Evolutionary conservation across 805 yeast species (phyloP).

Genomic region (Nakazawaea populi): DNA sequence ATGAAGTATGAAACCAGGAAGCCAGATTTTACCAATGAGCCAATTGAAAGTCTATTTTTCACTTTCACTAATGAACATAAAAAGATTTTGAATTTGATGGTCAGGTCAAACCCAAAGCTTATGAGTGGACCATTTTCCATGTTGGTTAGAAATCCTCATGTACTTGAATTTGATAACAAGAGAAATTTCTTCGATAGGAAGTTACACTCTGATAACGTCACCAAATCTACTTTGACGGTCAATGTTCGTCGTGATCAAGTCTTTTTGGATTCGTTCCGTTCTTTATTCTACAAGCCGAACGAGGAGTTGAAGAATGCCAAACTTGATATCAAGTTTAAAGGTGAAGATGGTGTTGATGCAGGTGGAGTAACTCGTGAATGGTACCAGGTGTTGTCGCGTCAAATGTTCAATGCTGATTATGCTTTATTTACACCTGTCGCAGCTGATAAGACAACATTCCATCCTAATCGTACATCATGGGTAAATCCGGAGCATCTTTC

Average conservation of each 20-base stretch:
- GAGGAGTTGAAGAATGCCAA: constrained; percentile 69
- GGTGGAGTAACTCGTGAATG: constrained; percentile 98
- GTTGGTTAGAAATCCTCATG: constrained; percentile 81
- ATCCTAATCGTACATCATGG: constrained; percentile 89
- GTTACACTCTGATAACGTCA: constrained; percentile 45
- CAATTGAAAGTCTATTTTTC: constrained; percentile 73
- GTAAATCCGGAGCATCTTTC: constrained; percentile 91
- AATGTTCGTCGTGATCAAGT: constrained; percentile 84
- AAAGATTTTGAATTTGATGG: constrained; percentile 85
- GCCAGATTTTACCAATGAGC: constrained; percentile 65
- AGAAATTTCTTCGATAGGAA: constrained; percentile 76
- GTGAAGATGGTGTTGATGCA: constrained; percentile 96
- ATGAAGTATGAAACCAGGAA: constrained; percentile 57
- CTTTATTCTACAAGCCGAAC: constrained; percentile 70
- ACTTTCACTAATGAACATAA: constrained; percentile 86
- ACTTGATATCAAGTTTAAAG: constrained; percentile 77
- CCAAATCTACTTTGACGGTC: constrained; percentile 47
- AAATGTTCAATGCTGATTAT: constrained; percentile 94
- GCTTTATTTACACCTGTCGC: constrained; percentile 90
- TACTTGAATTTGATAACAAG: constrained; percentile 92
- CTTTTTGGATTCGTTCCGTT: constrained; percentile 82
- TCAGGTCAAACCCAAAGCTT: constrained; percentile 80
- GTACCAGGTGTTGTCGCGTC: constrained; percentile 91
- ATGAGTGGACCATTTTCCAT: constrained; percentile 95
- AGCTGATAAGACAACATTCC: constrained; percentile 88